Base-by-base conservation (phyloP, 2,329 filamentous ascomycete species). In the Venturia aucupariae region DNA sequence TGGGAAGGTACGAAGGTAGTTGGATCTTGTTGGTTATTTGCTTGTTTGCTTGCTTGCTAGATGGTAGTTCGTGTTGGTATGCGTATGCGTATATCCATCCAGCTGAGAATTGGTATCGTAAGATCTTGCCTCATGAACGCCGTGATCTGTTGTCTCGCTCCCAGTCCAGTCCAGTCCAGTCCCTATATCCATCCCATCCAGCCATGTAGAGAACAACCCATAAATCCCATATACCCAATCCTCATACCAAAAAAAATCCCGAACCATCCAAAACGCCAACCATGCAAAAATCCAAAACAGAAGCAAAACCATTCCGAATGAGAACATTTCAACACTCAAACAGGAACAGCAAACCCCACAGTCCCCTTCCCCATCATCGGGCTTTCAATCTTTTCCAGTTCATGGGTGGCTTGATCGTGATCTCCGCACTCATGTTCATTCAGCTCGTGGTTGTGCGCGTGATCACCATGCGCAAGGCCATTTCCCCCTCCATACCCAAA, bases 401-500 rank as follows among this genome's bases (percentile, higher is more conserved):
- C 39, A n/a, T 30, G n/a, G 8, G 19, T 41, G 11, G 4, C 39
- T 7, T 51, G 17, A 4, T 46, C 39, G 42, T 62, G 41, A 22
- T 51, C 17, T 19, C 6, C 32, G 3, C 19, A 19, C 22, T 13
- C 51, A 35, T 35, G 51, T 6, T 35, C 51, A 2, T 57, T 30
- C 17, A 32, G 8, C 15, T 57, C 51, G 19, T 35, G 51, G 30
- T 35, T 13, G 7, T 57, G 51, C 13, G 27, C 51, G 10, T 57
- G 51, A 35, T 57, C 27, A 8, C 19, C 51, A 10, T 57, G 51
- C 13, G 27, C 27, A n/a, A 32, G 51, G 2, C 35, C 59, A 42
- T 61, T 30, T 1, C n/a, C n/a, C 17, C 6, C 27, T 4, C 35
- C 27, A 24, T 27, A 54, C 2, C 65, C 67, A 62, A 70, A 48